Percentiles rank a stretch among this genome's conserved stretches.
These are phyloP conservation scores for Gamsiella multidivaricata DNA, from an alignment of 192 early-diverging fungal genomes.

Conservation along the genomic window DNA sequence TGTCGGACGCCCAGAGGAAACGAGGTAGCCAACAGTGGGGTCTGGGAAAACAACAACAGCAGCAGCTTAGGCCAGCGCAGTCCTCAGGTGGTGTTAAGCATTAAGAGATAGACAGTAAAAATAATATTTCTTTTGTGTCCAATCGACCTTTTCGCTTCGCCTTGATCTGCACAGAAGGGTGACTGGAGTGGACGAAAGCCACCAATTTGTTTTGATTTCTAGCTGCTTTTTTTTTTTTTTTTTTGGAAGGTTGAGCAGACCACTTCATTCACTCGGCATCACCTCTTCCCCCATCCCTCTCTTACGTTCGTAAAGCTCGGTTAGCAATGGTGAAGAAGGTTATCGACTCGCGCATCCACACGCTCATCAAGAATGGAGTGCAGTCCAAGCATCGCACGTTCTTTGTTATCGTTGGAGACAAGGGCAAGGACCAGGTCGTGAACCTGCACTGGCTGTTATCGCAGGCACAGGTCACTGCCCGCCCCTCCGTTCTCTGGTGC, in stretches of 20 bases:
- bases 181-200: constrained; percentile 16
- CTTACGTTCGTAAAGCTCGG: background rate
- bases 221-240: constrained; percentile 31
- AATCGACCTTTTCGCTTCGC: background rate
- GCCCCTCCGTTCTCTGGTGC: constrained; percentile 99
- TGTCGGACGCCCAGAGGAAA: constrained; percentile 35
- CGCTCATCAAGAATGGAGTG: constrained; percentile 93
- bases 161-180: background rate
- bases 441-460: constrained; percentile 97
- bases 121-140: too few species aligned
- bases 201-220: constrained; percentile 8
- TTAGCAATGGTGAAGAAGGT: constrained; percentile 80
- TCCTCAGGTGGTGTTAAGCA: background rate
- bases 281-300: background rate
- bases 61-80: background rate
- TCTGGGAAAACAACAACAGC: background rate
- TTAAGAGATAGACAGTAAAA: background rate
- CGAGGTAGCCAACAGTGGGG: constrained; percentile 34
- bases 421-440: constrained; percentile 92
- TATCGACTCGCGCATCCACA: constrained; percentile 94
- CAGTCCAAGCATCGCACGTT: constrained; percentile 92
- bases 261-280: constrained; percentile 2
- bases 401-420: constrained; percentile 97
- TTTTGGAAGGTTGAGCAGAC: background rate
- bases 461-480: constrained; percentile 88